A percentile compares a stretch with the other conserved stretches of the same genome.
Evolutionary conservation across 2,329 filamentous ascomycete genomes (phyloP).

Genomic region (Pseudocercospora macadamiae): DNA sequence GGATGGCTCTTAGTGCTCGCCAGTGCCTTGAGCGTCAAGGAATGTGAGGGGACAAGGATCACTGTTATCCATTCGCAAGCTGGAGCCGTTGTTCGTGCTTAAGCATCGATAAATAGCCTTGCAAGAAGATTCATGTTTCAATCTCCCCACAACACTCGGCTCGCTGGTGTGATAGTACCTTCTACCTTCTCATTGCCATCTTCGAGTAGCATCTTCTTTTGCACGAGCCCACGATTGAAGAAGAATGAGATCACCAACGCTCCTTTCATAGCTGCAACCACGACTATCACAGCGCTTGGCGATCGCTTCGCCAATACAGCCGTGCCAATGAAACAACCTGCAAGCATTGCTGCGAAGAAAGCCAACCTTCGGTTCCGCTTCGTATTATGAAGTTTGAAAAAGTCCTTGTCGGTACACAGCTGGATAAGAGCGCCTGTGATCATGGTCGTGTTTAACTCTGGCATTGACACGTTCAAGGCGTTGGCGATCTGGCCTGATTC

Average conservation of each 20-base stretch:
- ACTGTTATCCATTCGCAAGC: no score
- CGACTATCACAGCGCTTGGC: slow-evolving; percentile 27
- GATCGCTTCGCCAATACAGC: slow-evolving; percentile 18
- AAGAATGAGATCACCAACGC: slow-evolving; percentile 30
- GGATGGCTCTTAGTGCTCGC: no score
- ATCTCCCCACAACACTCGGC: slow-evolving; percentile 28
- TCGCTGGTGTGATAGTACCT: slow-evolving; percentile 25
- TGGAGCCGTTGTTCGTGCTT: no score
- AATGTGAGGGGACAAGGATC: no score
- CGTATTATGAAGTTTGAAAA: slow-evolving; percentile 27
- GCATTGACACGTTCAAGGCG: slow-evolving; percentile 30
- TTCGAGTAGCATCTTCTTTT: slow-evolving; percentile 22
- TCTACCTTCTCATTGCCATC: slow-evolving; percentile 20
- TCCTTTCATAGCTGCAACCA: slow-evolving; percentile 28
- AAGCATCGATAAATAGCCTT: no score
- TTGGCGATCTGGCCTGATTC: slow-evolving; percentile 33
- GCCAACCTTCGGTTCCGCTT: slow-evolving; percentile 30
- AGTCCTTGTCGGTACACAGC: slow-evolving; percentile 28
- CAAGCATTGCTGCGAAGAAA: slow-evolving; percentile 29
- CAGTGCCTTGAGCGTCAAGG: no score
- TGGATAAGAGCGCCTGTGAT: slow-evolving; percentile 35
- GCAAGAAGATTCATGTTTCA: no score
- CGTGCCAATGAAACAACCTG: slow-evolving; percentile 34
- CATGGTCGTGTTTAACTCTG: slow-evolving; percentile 38
- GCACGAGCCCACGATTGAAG: slow-evolving; percentile 30